Evolutionary conservation across 2,329 filamentous ascomycete genomes (phyloP).

Genomic region (Tolypocladium nubicola): DNA sequence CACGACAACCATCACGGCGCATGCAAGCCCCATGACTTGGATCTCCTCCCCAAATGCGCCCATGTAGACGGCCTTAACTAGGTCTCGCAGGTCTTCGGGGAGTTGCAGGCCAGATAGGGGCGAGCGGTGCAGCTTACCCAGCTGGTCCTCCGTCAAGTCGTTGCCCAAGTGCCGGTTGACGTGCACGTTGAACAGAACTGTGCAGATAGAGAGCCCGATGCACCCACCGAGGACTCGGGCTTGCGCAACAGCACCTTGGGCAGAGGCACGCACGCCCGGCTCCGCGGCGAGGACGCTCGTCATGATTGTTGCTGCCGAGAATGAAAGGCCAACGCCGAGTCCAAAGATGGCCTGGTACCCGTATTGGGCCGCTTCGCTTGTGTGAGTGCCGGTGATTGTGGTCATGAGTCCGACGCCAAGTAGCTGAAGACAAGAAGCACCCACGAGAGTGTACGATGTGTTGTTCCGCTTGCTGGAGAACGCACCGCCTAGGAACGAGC

Average conservation of each 20-base stretch:
- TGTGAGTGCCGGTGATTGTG: slow-evolving; percentile 22
- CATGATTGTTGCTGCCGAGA: slow-evolving; percentile 47
- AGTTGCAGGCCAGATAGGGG: slow-evolving; percentile 27
- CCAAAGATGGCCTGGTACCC: slow-evolving; percentile 47
- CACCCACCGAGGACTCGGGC: slow-evolving; percentile 49
- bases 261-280: slow-evolving; percentile 40
- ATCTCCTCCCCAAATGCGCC: slow-evolving; percentile 34
- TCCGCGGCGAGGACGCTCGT: slow-evolving; percentile 40
- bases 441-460: slow-evolving; percentile 39
- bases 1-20: slow-evolving; percentile 30
- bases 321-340: slow-evolving; percentile 47
- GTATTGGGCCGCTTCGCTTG: slow-evolving; percentile 32
- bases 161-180: slow-evolving; percentile 25
- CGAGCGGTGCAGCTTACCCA: slow-evolving; percentile 33
- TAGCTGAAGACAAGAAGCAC: slow-evolving; percentile 39
- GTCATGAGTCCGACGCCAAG: slow-evolving; percentile 41
- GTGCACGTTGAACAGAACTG: slow-evolving; percentile 43
- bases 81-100: slow-evolving; percentile 17
- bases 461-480: slow-evolving; percentile 44
- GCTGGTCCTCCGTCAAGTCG: slow-evolving; percentile 23
- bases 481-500: slow-evolving; percentile 43
- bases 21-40: slow-evolving; percentile 33
- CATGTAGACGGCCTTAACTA: slow-evolving; percentile 31
- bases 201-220: slow-evolving; percentile 47
- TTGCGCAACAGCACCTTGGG: slow-evolving; percentile 50